These are phyloP conservation scores for Fusarium sp. DNA, from an alignment of 2,329 filamentous ascomycete genomes.

Conservation along the genomic window DNA sequence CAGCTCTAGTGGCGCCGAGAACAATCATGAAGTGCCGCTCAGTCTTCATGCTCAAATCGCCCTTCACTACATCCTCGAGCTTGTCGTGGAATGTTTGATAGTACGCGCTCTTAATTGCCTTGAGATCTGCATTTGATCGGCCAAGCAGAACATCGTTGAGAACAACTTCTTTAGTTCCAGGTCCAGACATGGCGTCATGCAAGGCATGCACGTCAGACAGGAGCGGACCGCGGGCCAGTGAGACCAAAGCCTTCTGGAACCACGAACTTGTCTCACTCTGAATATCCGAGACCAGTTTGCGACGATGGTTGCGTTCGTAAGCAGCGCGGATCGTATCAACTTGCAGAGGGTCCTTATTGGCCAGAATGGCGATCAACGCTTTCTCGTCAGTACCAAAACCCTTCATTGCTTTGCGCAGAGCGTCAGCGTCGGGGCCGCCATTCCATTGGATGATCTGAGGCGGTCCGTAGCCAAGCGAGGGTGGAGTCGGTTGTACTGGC, in stretches of 20 bases:
- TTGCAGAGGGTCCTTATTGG: constrained; percentile 81
- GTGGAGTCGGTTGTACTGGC: constrained; percentile 65
- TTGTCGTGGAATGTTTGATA: constrained; percentile 71
- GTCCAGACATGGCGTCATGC: constrained; percentile 77
- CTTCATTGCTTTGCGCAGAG: constrained; percentile 86
- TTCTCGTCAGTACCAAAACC: constrained; percentile 92
- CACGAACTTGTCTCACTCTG: constrained; percentile 80
- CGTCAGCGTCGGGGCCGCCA: constrained; percentile 74
- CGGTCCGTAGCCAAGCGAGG: constrained; percentile 79
- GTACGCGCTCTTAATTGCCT: constrained; percentile 86
- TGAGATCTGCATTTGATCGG: constrained; percentile 86
- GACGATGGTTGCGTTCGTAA: constrained; percentile 72
- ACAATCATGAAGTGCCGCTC: constrained; percentile 87
- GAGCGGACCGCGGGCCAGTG: constrained; percentile 82
- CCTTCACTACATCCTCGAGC: constrained; percentile 78
- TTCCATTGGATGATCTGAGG: constrained; percentile 77
- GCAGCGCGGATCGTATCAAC: constrained; percentile 73
- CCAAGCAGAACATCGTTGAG: constrained; percentile 88
- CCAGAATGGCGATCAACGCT: constrained; percentile 74
- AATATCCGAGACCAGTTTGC: constrained; percentile 79
- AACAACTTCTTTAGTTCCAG: constrained; percentile 86
- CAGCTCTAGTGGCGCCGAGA: constrained; percentile 76
- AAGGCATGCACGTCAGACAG: constrained; percentile 78
- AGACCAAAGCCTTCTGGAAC: constrained; percentile 79
- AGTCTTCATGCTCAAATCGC: constrained; percentile 87